phyloP scores from a whole-genome alignment of 768 basidiomycete species.

The Strobilomyces confusus region DNA sequence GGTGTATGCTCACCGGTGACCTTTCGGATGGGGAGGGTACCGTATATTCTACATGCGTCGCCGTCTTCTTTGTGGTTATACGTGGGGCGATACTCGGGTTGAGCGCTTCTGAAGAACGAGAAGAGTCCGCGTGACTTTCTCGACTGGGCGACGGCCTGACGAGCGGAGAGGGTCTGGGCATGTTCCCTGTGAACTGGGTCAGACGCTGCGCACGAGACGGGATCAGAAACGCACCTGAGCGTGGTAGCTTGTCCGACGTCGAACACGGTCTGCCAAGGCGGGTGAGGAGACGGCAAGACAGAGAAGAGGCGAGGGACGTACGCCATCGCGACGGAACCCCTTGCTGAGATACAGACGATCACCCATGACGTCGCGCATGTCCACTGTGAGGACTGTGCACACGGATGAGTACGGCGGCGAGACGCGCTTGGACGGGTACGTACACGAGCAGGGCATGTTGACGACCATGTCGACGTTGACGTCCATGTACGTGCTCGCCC shows the following conservation, averaged over 20 bases:
- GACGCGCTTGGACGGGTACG: conserved; percentile 32
- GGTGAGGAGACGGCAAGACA: not conserved
- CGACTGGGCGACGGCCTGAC: conserved; percentile 68
- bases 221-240: conserved; percentile 45
- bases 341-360: conserved; percentile 83
- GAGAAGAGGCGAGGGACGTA: conserved; percentile 32
- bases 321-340: conserved; percentile 81
- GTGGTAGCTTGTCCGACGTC: conserved; percentile 76
- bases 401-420: not conserved
- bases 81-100: conserved; percentile 61
- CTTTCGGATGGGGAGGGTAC: conserved; percentile 78
- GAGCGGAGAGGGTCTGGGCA: conserved; percentile 59
- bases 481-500: conserved; percentile 58
- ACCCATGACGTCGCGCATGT: conserved; percentile 90
- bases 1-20: conserved; percentile 62
- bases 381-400: conserved; percentile 71
- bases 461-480: conserved; percentile 92
- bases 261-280: conserved; percentile 57
- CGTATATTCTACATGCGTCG: conserved; percentile 82
- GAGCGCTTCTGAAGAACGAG: conserved; percentile 44
- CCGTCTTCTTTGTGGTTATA: conserved; percentile 66
- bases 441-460: conserved; percentile 90
- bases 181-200: conserved; percentile 47
- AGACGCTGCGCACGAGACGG: not conserved
- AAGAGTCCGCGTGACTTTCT: conserved; percentile 73